These are phyloP conservation scores for Nigrospora oryzae DNA, from an alignment of 2,329 filamentous ascomycete species.

Conservation along the genomic window DNA sequence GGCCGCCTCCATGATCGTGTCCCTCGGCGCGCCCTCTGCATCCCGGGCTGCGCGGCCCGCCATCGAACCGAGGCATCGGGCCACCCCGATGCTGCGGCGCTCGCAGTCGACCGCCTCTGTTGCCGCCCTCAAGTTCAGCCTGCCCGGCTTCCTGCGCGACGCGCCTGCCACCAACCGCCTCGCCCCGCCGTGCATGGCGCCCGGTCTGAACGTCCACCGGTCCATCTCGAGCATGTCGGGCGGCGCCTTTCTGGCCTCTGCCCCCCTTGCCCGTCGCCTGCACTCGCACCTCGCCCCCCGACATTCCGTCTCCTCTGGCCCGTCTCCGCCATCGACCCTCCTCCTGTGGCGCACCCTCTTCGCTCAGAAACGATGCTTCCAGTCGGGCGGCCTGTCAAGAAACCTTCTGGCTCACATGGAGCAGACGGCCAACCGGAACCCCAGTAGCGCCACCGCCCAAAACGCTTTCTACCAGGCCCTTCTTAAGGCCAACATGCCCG, in stretches of 20 bases:
- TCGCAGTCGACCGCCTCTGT: slow-evolving; percentile 3
- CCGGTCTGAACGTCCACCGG: slow-evolving; percentile 21
- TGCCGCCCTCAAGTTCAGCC: slow-evolving; percentile 9
- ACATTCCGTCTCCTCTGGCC: slow-evolving; percentile 13
- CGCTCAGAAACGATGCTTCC: slow-evolving; percentile 17
- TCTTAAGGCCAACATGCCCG: slow-evolving; percentile 84
- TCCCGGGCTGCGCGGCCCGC: neutral
- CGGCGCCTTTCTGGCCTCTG: slow-evolving; percentile 17
- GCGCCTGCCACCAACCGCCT: slow-evolving; percentile 7
- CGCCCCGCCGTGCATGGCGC: slow-evolving; percentile 9
- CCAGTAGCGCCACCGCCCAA: slow-evolving; percentile 77
- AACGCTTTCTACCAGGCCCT: slow-evolving; percentile 91
- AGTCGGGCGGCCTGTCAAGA: slow-evolving; percentile 42
- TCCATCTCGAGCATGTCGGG: slow-evolving; percentile 21
- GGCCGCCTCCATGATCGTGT: slow-evolving; percentile 26
- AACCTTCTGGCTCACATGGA: slow-evolving; percentile 77
- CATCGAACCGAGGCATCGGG: neutral
- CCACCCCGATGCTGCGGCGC: slow-evolving; percentile 4
- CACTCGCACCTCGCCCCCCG: slow-evolving; percentile 12
- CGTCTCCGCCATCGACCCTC: neutral
- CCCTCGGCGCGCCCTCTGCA: slow-evolving; percentile 19
- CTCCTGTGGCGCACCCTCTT: neutral
- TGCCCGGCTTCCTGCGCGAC: slow-evolving; percentile 26
- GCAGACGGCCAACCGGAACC: slow-evolving; percentile 87
- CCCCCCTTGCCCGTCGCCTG: slow-evolving; percentile 16